Percentiles rank a stretch among this genome's conserved stretches.
phyloP scores from a whole-genome alignment of 2,329 filamentous ascomycete genomes.

The Neofusicoccum ribis region DNA sequence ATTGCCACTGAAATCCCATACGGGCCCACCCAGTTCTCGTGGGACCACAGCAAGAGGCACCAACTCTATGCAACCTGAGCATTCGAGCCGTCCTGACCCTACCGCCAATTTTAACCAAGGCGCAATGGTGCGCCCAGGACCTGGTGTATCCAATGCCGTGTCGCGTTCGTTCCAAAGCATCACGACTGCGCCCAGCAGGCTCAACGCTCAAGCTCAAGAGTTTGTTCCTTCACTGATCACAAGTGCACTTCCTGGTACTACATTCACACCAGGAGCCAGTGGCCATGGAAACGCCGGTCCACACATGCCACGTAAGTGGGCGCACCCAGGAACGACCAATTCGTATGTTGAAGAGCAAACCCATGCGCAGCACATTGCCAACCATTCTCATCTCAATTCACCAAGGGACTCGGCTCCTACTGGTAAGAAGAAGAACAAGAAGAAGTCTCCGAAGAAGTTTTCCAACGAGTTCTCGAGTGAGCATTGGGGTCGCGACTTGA shows the following conservation, averaged over 20 bases:
- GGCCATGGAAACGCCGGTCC: not conserved
- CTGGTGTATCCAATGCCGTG: not conserved
- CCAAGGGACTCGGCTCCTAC: not conserved
- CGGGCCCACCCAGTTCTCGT: not conserved
- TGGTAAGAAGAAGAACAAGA: not conserved
- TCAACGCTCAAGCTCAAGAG: slow-evolving; percentile 16
- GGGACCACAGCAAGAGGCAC: not conserved
- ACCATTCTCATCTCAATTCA: not conserved
- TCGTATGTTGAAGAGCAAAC: not conserved
- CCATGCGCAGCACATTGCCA: not conserved
- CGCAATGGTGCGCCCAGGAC: not conserved
- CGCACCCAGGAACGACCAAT: not conserved
- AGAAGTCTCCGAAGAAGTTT: not conserved
- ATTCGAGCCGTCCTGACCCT: not conserved
- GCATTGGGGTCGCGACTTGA: not conserved
- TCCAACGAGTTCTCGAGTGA: not conserved
- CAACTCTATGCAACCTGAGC: not conserved
- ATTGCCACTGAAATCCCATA: not conserved
- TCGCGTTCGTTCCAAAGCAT: not conserved
- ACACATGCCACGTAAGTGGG: slow-evolving; percentile 2
- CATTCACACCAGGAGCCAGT: not conserved
- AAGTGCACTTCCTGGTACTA: not conserved
- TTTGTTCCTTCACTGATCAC: slow-evolving; percentile 1
- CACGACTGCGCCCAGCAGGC: not conserved
- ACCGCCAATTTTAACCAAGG: not conserved